Evolutionary conservation across 2,329 filamentous ascomycete species (phyloP), one percentile per base, ranked within the genome.

Genomic region (Aureobasidium sp.): DNA sequence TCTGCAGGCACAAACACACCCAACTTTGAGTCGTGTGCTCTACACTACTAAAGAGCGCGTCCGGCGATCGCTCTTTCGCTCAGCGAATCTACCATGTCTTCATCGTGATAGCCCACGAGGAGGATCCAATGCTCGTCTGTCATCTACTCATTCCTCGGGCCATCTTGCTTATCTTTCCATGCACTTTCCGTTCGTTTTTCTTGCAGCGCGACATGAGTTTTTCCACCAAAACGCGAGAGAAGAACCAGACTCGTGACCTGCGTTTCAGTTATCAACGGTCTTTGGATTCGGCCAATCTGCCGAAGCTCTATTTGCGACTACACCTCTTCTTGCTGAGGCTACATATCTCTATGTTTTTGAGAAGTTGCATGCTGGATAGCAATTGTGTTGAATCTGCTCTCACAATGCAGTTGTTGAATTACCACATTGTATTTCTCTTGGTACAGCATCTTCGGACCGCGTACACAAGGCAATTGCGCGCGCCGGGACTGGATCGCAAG

Each of bases 221-320:
- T 41, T n/a, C 24, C 20, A 43, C 26, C 51, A 32, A 20, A 55
- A 55, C 51, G 51, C 51, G 51, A 43, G 26, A 10, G 24, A 29
- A 37, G 15, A 55, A 13, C 51, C 37, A 55, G 43, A n/a, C 51
- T 32, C 51, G 51, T 55, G 51, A 55, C 51, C 17, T 24, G 51
- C 27, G 51, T 55, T 55, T 43, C 51, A 52, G 32, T 26, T 55
- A 8, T 24, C 37, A 55, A 55, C 51, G 51, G 26, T 55, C 51
- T 13, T 8, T 10, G 20, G 5, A 27, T 24, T 27, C 50, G 24
- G 51, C 37, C 36, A 43, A 55, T 43, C 27, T 26, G 3, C 36
- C 37, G 36, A 29, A 55, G 36, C 37, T 27, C 51, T 55, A 55
- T 43, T 32, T 13, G 13, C 37, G 26, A 41, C 51, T 55, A 32